phyloP scores from a whole-genome alignment of 2,329 filamentous ascomycete species.

The Aspergillus hortae region DNA sequence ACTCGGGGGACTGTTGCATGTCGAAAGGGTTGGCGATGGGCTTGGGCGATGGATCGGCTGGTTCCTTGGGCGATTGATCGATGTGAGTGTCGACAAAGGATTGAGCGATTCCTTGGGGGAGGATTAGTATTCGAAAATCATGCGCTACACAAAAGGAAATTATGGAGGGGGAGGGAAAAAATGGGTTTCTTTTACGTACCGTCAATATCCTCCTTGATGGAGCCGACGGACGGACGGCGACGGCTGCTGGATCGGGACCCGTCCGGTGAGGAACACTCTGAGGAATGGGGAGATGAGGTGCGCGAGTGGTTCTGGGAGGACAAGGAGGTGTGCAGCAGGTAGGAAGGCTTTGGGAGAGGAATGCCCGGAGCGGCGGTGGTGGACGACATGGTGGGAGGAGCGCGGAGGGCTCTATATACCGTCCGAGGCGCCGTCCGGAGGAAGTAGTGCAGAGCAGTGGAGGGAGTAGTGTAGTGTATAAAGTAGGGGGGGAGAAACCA shows the following conservation, averaged over 20 bases:
- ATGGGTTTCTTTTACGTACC: conserved; percentile 24
- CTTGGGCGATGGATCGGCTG: background rate
- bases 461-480: no score
- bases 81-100: conserved; percentile 42
- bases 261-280: conserved; percentile 31
- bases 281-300: conserved; percentile 29
- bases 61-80: conserved; percentile 24
- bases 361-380: conserved; percentile 19
- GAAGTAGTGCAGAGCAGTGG: background rate
- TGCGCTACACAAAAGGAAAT: background rate
- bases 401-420: conserved; percentile 18
- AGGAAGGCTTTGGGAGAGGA: conserved; percentile 22
- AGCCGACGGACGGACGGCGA: conserved; percentile 40
- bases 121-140: background rate
- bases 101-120: conserved; percentile 37
- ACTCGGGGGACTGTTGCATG: conserved; percentile 38
- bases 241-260: conserved; percentile 38
- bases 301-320: conserved; percentile 22
- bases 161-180: background rate
- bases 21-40: conserved; percentile 20
- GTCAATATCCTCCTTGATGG: conserved; percentile 42
- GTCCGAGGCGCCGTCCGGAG: background rate
- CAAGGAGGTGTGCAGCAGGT: conserved; percentile 16
- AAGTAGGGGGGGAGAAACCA: conserved; percentile 2
- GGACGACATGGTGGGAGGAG: conserved; percentile 28